A percentile compares a stretch with the other conserved stretches of the same genome.
These are phyloP conservation scores for Glutinoglossum americanum DNA, from an alignment of 495 filamentous ascomycete species.

Conservation along the genomic window DNA sequence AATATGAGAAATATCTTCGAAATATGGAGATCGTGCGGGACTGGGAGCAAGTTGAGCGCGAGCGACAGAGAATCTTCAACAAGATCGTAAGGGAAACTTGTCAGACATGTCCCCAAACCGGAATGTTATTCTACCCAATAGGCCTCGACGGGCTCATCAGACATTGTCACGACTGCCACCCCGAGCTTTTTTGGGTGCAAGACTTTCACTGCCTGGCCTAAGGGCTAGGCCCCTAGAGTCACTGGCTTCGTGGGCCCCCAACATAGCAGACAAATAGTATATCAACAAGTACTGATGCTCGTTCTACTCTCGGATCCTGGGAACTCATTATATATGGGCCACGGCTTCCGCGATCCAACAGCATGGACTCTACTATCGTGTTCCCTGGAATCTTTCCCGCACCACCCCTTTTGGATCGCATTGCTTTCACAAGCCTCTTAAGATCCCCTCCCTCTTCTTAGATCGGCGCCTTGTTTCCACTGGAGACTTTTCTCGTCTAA, in stretches of 20 bases:
- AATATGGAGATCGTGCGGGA: not conserved
- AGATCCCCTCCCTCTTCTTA: not conserved
- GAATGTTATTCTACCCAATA: not conserved
- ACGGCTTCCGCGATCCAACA: not conserved
- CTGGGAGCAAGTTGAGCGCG: not conserved
- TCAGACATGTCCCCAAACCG: not conserved
- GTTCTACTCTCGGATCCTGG: not conserved
- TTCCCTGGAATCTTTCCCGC: too few relatives aligned
- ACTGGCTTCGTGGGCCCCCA: not conserved
- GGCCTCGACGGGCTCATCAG: not conserved
- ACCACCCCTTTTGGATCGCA: not conserved
- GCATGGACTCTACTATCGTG: not conserved
- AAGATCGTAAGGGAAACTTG: not conserved
- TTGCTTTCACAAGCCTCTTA: not conserved
- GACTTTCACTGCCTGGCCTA: not conserved
- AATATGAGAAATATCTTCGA: not conserved
- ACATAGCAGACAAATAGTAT: not conserved
- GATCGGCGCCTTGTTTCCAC: too few relatives aligned
- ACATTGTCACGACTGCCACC: not conserved
- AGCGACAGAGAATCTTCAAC: not conserved
- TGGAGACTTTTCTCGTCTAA: not conserved
- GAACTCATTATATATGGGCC: not conserved
- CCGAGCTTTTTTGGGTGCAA: not conserved
- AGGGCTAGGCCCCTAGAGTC: not conserved
- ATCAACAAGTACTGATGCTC: not conserved